Evolutionary conservation across 2,329 filamentous ascomycete species (phyloP).

Genomic region (Paraphaeosphaeria minitans): DNA sequence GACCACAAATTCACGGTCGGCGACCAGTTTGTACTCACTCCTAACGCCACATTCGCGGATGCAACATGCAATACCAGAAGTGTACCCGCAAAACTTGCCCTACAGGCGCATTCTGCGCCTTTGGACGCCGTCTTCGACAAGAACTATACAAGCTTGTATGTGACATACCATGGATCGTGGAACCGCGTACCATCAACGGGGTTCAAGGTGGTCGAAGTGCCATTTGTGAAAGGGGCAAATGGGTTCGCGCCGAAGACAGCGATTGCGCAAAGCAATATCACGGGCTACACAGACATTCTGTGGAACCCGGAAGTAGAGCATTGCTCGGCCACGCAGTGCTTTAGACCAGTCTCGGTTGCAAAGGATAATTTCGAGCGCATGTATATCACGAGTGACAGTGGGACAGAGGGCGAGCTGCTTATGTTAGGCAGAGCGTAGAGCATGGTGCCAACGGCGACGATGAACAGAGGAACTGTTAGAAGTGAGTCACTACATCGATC

Average conservation of each 20-base stretch:
- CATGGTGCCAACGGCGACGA: not conserved
- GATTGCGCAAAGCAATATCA: slow-evolving; percentile 15
- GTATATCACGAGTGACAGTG: slow-evolving; percentile 39
- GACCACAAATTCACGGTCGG: slow-evolving; percentile 29
- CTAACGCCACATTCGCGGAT: slow-evolving; percentile 35
- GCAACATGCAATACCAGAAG: slow-evolving; percentile 28
- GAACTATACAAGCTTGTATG: slow-evolving; percentile 30
- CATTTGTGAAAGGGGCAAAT: slow-evolving; percentile 17
- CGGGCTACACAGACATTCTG: slow-evolving; percentile 30
- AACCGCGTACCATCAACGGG: slow-evolving; percentile 27
- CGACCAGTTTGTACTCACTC: slow-evolving; percentile 39
- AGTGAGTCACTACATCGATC: not conserved
- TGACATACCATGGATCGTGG: slow-evolving; percentile 40
- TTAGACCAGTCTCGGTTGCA: slow-evolving; percentile 35
- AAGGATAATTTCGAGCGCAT: slow-evolving; percentile 31
- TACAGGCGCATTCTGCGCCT: slow-evolving; percentile 35
- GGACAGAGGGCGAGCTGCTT: slow-evolving; percentile 33
- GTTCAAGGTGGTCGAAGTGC: slow-evolving; percentile 34
- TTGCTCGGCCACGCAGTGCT: slow-evolving; percentile 37
- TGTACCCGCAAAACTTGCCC: slow-evolving; percentile 23
- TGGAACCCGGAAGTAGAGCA: slow-evolving; percentile 28
- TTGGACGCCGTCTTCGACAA: slow-evolving; percentile 34
- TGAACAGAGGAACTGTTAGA: not conserved
- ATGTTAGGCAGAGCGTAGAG: slow-evolving; percentile 28
- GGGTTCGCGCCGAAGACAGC: slow-evolving; percentile 20